Percentiles rank a stretch among this genome's conserved stretches.
phyloP scores from a whole-genome alignment of 495 filamentous ascomycete genomes.

The Hyaloscypha hepaticicola region DNA sequence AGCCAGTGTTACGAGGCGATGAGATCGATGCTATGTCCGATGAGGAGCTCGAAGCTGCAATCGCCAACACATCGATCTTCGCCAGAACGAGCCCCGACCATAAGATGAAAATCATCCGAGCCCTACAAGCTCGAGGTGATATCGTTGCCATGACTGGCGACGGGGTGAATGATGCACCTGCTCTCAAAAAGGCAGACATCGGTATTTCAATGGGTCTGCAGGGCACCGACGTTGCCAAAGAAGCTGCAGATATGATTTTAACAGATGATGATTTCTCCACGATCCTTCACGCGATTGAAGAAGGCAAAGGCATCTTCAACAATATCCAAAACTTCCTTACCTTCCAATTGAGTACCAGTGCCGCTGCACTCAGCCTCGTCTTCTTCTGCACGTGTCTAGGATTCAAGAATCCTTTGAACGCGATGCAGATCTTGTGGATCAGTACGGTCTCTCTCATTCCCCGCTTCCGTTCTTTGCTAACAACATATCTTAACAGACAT shows the following conservation, averaged over 20 bases:
- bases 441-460: slow-evolving; percentile 59
- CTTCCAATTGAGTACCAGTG: slow-evolving; percentile 96
- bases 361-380: slow-evolving; percentile 88
- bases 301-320: slow-evolving; percentile 98
- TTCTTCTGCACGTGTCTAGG: slow-evolving; percentile 88
- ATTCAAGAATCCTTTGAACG: slow-evolving; percentile 91
- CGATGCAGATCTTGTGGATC: slow-evolving; percentile 99
- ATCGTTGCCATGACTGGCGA: slow-evolving; percentile 99
- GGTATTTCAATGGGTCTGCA: slow-evolving; percentile 95
- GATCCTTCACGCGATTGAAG: slow-evolving; percentile 93
- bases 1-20: slow-evolving; percentile 79
- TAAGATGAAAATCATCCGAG: slow-evolving; percentile 93
- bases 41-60: slow-evolving; percentile 75
- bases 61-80: slow-evolving; percentile 87
- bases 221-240: slow-evolving; percentile 97
- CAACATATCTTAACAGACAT: slow-evolving; percentile 80
- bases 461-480: slow-evolving; percentile 7
- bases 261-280: slow-evolving; percentile 98
- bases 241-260: slow-evolving; percentile 99
- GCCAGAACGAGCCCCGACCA: slow-evolving; percentile 95
- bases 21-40: slow-evolving; percentile 90
- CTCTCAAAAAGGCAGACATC: slow-evolving; percentile 96
- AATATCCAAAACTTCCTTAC: slow-evolving; percentile 99
- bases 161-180: slow-evolving; percentile 96
- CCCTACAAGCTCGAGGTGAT: slow-evolving; percentile 89